Evolutionary conservation across 805 yeast species (phyloP).

Genomic region (Schizosaccharomyces osmophilus): DNA sequence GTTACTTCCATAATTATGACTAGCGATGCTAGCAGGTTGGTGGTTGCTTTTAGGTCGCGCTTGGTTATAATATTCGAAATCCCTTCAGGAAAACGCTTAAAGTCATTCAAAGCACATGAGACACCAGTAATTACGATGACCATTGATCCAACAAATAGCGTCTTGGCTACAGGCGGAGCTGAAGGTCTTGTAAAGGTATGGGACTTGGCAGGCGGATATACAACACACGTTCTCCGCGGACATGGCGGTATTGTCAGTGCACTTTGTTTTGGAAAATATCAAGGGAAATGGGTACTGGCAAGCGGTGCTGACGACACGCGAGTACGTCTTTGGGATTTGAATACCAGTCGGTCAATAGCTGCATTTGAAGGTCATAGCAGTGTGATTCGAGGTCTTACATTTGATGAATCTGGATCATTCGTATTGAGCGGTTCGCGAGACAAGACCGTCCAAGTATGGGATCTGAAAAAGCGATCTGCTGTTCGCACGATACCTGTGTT

Average conservation of each 20-base stretch:
- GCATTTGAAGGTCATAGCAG: slow-evolving; percentile 49
- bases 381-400: slow-evolving; percentile 68
- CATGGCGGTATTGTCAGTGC: slow-evolving; percentile 78
- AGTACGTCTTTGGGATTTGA: slow-evolving; percentile 38
- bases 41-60: slow-evolving; percentile 62
- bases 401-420: slow-evolving; percentile 26
- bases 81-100: slow-evolving; percentile 11
- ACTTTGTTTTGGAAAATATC: slow-evolving; percentile 26
- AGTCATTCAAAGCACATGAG: slow-evolving; percentile 19
- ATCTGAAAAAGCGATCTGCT: slow-evolving; percentile 26
- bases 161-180: slow-evolving; percentile 82
- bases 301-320: slow-evolving; percentile 40
- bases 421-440: slow-evolving; percentile 80
- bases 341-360: slow-evolving; percentile 41
- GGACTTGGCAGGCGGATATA: slow-evolving; percentile 70
- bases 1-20: slow-evolving; percentile 54
- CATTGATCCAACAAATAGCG: slow-evolving; percentile 56
- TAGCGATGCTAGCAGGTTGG: slow-evolving; percentile 47
- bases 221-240: slow-evolving; percentile 77
- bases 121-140: slow-evolving; percentile 66
- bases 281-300: slow-evolving; percentile 43
- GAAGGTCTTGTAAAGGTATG: slow-evolving; percentile 82
- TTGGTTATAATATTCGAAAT: slow-evolving; percentile 43
- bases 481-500: slow-evolving; percentile 44
- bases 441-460: slow-evolving; percentile 40